phyloP scores from a whole-genome alignment of 352 stramenopile genomes.

The Phytopythium montanum region DNA sequence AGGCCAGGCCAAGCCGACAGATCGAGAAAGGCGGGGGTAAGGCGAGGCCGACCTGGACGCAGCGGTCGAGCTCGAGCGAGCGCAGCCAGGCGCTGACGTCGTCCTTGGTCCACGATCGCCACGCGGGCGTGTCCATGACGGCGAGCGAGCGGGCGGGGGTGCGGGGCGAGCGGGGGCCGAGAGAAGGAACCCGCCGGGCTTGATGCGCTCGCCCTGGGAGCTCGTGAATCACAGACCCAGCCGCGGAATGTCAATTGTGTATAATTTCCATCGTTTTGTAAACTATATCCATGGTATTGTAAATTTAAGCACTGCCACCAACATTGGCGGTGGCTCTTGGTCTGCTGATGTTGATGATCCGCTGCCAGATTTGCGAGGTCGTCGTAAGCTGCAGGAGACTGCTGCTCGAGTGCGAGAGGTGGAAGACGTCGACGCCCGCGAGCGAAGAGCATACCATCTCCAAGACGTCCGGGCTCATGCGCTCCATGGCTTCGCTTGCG shows the following conservation, averaged over 20 bases:
- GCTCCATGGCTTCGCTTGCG: constrained; percentile 7
- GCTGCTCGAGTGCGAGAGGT: constrained; percentile 13
- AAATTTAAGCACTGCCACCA: not conserved
- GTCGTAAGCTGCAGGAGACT: constrained; percentile 7
- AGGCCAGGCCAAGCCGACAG: not conserved
- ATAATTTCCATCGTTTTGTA: too few relatives aligned
- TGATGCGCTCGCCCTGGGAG: not conserved
- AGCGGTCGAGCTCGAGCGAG: constrained; percentile 23
- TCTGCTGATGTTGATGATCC: not conserved
- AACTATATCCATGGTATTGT: too few relatives aligned
- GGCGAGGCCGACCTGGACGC: constrained; percentile 15
- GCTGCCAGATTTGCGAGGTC: constrained; percentile 4
- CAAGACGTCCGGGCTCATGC: constrained; percentile 7
- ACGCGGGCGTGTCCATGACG: constrained; percentile 11
- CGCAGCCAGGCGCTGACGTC: constrained; percentile 37
- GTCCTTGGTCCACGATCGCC: constrained; percentile 32
- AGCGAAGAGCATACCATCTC: constrained; percentile 10
- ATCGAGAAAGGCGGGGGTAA: not conserved
- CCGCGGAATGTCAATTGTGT: too few relatives aligned
- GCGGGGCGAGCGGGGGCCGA: not conserved
- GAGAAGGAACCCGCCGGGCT: not conserved
- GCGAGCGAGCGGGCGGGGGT: not conserved
- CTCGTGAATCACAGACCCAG: too few relatives aligned
- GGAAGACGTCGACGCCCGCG: constrained; percentile 8
- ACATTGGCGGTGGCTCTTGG: not conserved